Percentiles rank a stretch among this genome's conserved stretches.
Evolutionary conservation across 306 rosid genomes (phyloP).

Genomic region (Parietaria judaica): DNA sequence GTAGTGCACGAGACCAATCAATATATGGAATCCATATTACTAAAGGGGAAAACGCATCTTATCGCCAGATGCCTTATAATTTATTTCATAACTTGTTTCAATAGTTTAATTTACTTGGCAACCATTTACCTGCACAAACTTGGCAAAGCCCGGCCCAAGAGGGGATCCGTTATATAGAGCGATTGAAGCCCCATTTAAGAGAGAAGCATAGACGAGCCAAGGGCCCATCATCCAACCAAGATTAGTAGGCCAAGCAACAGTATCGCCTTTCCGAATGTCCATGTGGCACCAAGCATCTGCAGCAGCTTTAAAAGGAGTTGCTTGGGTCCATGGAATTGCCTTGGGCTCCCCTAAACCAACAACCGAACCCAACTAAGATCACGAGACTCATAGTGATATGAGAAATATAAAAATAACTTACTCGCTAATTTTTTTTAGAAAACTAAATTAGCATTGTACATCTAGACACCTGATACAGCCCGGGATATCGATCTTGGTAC

Average conservation of each 20-base stretch:
- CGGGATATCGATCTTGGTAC: no score
- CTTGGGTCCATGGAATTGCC: conserved; percentile 93
- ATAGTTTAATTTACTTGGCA: neutral
- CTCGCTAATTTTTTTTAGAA: no score
- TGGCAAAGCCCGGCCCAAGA: conserved; percentile 79
- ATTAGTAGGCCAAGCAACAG: conserved; percentile 92
- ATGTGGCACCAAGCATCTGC: conserved; percentile 94
- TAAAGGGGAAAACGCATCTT: neutral
- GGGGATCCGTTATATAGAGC: conserved; percentile 87
- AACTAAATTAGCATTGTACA: no score
- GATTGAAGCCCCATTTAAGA: conserved; percentile 87
- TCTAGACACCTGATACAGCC: no score
- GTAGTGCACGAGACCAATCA: neutral
- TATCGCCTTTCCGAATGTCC: conserved; percentile 74
- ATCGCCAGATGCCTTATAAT: neutral
- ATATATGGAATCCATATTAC: no score
- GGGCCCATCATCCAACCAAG: conserved; percentile 99
- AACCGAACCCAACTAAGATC: conserved; percentile 18
- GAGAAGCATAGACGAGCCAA: conserved; percentile 89
- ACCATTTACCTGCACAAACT: conserved; percentile 68
- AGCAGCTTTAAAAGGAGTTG: conserved; percentile 86
- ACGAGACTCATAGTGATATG: neutral
- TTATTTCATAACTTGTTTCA: no score
- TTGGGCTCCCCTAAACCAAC: conserved; percentile 74
- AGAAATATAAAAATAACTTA: neutral